phyloP scores from a whole-genome alignment of 1,284 basidiomycete genomes.

The Veloboletus limbatus region DNA sequence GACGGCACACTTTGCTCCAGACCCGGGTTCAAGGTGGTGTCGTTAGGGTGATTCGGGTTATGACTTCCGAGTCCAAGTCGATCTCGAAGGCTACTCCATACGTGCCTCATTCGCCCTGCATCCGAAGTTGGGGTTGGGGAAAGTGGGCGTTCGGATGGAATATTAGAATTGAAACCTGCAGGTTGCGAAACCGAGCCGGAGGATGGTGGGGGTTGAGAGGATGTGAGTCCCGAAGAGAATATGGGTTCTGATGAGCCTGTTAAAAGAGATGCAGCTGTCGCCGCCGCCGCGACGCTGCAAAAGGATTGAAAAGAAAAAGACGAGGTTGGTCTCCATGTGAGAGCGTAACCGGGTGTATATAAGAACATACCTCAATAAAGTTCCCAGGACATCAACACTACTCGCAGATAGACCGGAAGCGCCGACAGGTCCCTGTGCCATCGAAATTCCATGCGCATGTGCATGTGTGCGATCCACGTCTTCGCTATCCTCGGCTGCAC shows the following conservation, averaged over 20 bases:
- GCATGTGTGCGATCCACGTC: slow-evolving; percentile 13
- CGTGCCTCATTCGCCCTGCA: slow-evolving; percentile 49
- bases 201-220: slow-evolving; percentile 20
- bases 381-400: slow-evolving; percentile 76
- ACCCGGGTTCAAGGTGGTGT: slow-evolving; percentile 5
- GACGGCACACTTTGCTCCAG: slow-evolving; percentile 17
- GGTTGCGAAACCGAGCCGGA: slow-evolving; percentile 14
- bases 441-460: slow-evolving; percentile 18
- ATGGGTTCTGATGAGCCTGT: slow-evolving; percentile 60
- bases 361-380: slow-evolving; percentile 61
- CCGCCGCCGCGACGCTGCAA: slow-evolving; percentile 71
- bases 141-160: slow-evolving; percentile 39
- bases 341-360: background rate
- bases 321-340: slow-evolving; percentile 1
- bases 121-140: slow-evolving; percentile 50
- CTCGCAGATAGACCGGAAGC: slow-evolving; percentile 52
- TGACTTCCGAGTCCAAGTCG: slow-evolving; percentile 49
- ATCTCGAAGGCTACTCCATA: slow-evolving; percentile 65
- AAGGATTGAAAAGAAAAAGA: background rate
- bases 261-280: slow-evolving; percentile 71
- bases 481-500: slow-evolving; percentile 12
- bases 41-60: slow-evolving; percentile 17
- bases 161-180: slow-evolving; percentile 12
- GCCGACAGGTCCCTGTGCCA: slow-evolving; percentile 25
- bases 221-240: slow-evolving; percentile 49